Evolutionary conservation across 352 stramenopile genomes (phyloP).

Genomic region (Globisporangium alternatum): DNA sequence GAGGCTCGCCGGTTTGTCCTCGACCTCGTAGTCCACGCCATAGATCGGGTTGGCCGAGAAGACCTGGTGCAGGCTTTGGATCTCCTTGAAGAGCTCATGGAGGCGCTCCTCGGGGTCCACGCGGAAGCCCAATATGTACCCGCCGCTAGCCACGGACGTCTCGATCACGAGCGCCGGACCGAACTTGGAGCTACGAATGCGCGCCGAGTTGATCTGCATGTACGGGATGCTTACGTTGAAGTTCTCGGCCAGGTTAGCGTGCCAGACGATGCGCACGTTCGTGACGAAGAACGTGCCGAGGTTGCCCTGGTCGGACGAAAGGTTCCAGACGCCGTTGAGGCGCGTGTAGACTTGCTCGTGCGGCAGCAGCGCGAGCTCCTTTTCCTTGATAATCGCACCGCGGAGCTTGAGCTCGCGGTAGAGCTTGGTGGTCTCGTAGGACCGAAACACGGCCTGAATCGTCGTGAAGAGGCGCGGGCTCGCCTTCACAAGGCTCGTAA

Average conservation of each 20-base stretch:
- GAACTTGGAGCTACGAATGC: conserved; percentile 89
- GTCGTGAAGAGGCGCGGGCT: conserved; percentile 91
- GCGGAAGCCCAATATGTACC: conserved; percentile 91
- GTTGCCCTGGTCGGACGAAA: conserved; percentile 91
- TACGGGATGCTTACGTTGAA: conserved; percentile 95
- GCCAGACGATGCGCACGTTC: conserved; percentile 92
- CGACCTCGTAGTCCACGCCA: conserved; percentile 84
- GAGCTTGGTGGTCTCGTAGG: conserved; percentile 91
- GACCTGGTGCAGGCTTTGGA: conserved; percentile 77
- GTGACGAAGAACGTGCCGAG: conserved; percentile 92
- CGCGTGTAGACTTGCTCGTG: conserved; percentile 89
- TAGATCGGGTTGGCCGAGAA: conserved; percentile 89
- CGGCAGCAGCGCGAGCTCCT: conserved; percentile 82
- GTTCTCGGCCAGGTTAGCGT: conserved; percentile 91
- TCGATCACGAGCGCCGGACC: conserved; percentile 89
- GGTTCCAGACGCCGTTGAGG: conserved; percentile 89
- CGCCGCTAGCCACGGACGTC: conserved; percentile 71
- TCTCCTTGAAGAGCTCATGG: conserved; percentile 83
- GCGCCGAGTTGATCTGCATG: conserved; percentile 90
- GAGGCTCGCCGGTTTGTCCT: conserved; percentile 66
- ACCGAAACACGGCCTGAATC: conserved; percentile 89
- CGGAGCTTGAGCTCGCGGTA: conserved; percentile 93
- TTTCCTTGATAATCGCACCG: conserved; percentile 90
- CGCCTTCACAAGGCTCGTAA: conserved; percentile 91
- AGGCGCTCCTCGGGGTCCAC: conserved; percentile 86